Base-by-base conservation (phyloP, 1,284 basidiomycete genomes). In the Pholiota adiposa region DNA sequence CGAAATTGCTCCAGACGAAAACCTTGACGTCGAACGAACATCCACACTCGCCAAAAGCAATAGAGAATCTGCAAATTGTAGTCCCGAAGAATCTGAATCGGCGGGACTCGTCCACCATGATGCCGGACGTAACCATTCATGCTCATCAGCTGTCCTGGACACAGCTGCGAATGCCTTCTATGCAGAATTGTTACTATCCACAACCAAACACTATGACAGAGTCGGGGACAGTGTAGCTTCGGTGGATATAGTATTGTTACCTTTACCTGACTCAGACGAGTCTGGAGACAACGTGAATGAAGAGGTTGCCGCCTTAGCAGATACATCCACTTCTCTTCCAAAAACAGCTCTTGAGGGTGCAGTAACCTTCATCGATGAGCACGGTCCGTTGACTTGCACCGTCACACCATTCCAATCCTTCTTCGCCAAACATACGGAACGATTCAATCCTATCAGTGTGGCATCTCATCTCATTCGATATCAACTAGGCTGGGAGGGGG, bases 401-500 rank as follows among this genome's bases (percentile, higher is more conserved):
- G 31, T 58, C 23, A 46, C 44, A 44, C 54, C 31, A 50, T 9
- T 51, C 16, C 55, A 56, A 34, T 16, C 46, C 16, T 52, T 53
- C 38, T 58, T 14, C 44, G 19, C 19, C 27, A 33, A 49, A 38
- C 23, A n/a, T 19, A 5, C 23, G 27, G 44, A 40, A 29, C 16
- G 29, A 7, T 21, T 38, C 3, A 23, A 50, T 29, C 36, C 46
- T 18, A 31, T 33, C n/a, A 19, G 9, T 19, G 27, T 38, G 18
- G 40, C 25, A 29, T 55, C 53, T 14, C 56, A 54, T 41, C 58
- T 62, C 16, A 29, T 65, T 56, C 52, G 60, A 34, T 65, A 60
- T 49, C 21, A 62, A 31, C 31, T 65, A 21, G 44, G 50, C 23
- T 48, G 52, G 55, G 51, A 27, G 5, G 43, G 40, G 25, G 27